Base-by-base conservation (phyloP, 768 basidiomycete species). In the Lactarius indigo region DNA sequence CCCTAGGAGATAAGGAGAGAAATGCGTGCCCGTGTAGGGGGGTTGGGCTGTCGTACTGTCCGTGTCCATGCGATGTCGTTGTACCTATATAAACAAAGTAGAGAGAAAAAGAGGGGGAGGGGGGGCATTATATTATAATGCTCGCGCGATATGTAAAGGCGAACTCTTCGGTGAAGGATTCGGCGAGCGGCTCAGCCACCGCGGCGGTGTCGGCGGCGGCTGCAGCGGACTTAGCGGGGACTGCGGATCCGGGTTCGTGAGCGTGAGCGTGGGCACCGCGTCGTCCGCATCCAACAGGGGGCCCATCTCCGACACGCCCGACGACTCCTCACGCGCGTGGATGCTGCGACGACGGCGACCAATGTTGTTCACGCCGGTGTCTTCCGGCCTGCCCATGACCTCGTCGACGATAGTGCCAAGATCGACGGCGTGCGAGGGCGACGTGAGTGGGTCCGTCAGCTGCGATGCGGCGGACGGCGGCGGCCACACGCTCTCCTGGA, bases 401-500 rank as follows among this genome's bases (percentile, higher is more conserved):
- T 69, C 64, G 9, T 58, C 62, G n/a, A 71, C 60, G 56, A 71
- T 64, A 37, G 65, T 56, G 5, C 37, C 42, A 1, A 69, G 64
- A 44, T 71, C 44, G 23, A 59, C 62, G 31, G 54, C 57, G 39
- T 61, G 59, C 0, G 68, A 57, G 33, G 64, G 35, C 5, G 39
- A 31, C 2, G 63, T 61, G 52, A 70, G 60, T 39, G 70, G 68
- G 56, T 69, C 70, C 2, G 64, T 54, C 9, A 71, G 57, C 15
- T 55, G 63, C 26, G 62, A 64, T 1, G 39, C 59, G 5, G 52
- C 44, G 4, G 61, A 28, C 1, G 70, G 70, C 0, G 70, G 70
- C 3, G 70, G 70, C 68, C 68, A 71, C 1, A 71, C 68, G 33
- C 59, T 54, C 56, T 71, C 70, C 2, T 69, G 64, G 60, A 71